phyloP scores from a whole-genome alignment of 768 basidiomycete species.

The Coprinopsis strossmayeri region DNA sequence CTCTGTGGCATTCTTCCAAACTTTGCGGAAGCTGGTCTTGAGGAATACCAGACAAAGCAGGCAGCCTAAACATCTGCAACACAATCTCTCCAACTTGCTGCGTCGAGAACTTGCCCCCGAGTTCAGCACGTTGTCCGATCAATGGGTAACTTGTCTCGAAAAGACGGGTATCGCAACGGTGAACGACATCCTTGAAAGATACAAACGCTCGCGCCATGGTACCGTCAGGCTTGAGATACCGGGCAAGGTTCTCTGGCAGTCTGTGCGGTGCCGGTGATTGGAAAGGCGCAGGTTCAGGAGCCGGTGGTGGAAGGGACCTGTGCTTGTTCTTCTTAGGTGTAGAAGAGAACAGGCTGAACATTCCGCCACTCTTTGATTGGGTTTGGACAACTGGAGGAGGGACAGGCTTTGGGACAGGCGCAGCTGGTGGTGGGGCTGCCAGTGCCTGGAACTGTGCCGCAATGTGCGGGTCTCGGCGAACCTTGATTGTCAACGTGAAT shows the following conservation, averaged over 20 bases:
- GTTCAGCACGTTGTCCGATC: constrained; percentile 66
- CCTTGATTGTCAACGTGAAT: constrained; percentile 85
- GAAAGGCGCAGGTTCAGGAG: constrained; percentile 26
- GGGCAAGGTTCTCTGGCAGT: constrained; percentile 69
- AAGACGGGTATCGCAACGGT: constrained; percentile 76
- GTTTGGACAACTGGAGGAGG: constrained; percentile 34
- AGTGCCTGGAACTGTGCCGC: constrained; percentile 68
- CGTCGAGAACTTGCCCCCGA: constrained; percentile 51
- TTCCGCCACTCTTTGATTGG: constrained; percentile 50
- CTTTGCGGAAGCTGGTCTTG: constrained; percentile 81
- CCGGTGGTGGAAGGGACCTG: constrained; percentile 31
- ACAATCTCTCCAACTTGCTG: constrained; percentile 82
- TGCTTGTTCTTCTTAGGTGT: constrained; percentile 64
- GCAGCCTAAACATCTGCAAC: constrained; percentile 85
- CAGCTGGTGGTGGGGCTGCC: constrained; percentile 29
- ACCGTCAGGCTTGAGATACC: constrained; percentile 80
- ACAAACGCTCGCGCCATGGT: constrained; percentile 85
- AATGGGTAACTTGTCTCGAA: constrained; percentile 81
- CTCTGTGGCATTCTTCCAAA: constrained; percentile 86
- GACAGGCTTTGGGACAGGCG: constrained; percentile 24
- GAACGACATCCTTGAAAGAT: constrained; percentile 81
- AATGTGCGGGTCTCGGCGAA: constrained; percentile 84
- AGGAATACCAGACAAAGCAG: constrained; percentile 77
- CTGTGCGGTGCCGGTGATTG: constrained; percentile 32
- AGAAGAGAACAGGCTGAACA: constrained; percentile 71